phyloP scores from a whole-genome alignment of 805 yeast species.

The Metschnikowia matae region DNA sequence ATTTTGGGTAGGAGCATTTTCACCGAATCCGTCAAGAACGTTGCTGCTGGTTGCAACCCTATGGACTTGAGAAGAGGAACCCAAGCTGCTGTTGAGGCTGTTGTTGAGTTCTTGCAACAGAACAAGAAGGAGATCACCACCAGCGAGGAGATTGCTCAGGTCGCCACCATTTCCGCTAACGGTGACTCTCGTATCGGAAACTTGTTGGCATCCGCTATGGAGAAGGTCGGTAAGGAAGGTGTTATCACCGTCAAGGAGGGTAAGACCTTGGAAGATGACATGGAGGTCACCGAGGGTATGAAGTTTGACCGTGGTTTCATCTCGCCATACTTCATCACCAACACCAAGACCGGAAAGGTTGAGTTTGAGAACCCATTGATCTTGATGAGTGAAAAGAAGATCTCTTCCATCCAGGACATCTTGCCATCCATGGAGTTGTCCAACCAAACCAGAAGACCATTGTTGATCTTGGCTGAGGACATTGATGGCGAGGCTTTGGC shows the following conservation, averaged over 20 bases:
- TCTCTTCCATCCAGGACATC: conserved; percentile 84
- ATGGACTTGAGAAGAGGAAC: conserved; percentile 97
- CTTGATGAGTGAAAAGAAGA: conserved; percentile 86
- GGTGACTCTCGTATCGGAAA: conserved; percentile 92
- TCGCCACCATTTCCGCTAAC: conserved; percentile 95
- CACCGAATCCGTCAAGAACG: conserved; percentile 92
- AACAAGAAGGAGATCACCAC: conserved; percentile 93
- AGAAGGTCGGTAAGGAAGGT: conserved; percentile 98
- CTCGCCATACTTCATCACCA: conserved; percentile 94
- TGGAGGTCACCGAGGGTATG: conserved; percentile 97
- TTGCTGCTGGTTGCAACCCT: conserved; percentile 98
- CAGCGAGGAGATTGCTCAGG: conserved; percentile 93
- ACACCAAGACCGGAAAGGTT: conserved; percentile 86
- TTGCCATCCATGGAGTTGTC: conserved; percentile 91
- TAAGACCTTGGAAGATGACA: conserved; percentile 91
- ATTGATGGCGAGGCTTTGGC: conserved; percentile 98
- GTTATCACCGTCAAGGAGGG: conserved; percentile 97
- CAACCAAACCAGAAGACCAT: conserved; percentile 88
- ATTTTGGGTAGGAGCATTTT: conserved; percentile 93
- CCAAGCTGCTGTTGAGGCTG: conserved; percentile 94
- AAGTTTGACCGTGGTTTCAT: conserved; percentile 96
- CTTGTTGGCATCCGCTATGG: conserved; percentile 93
- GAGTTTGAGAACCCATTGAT: conserved; percentile 92
- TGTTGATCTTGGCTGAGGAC: conserved; percentile 91
- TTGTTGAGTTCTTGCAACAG: conserved; percentile 73